Base-by-base conservation (phyloP, 179 eudicot species). In the Actinidia polygama region DNA sequence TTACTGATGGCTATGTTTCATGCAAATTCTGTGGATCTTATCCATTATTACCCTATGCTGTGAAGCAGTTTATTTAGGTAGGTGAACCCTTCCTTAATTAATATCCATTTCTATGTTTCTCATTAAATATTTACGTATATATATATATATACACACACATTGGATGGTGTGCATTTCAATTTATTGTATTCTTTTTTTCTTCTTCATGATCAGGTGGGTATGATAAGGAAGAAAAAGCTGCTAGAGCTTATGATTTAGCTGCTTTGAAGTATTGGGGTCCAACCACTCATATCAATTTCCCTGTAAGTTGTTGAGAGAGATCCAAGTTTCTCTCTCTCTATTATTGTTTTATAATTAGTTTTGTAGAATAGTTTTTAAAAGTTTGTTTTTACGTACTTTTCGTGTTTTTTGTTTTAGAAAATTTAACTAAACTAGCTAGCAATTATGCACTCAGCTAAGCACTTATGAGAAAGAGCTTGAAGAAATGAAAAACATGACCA, bases 401-500 rank as follows among this genome's bases (percentile, higher is more conserved):
- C 44, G 0, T 40, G 16, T 67, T 67, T 26, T 26, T 9, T 26
- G 3, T 30, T 6, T 36, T 53, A 8, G 3, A 53, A 53, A 53
- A 46, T 7, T 44, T 7, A 77, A 40, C 30, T 57, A 18, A 26
- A 30, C 46, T 53, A 1, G 11, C 26, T 23, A 19, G 11, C 26
- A 19, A 19, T 10, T 72, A 11, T 9, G 18, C 36, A 36, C 10
- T 73, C 87, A 94, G 98, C 75, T 93, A 50, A 91, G 87, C 76
- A 84, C 73, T 18, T 94, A 94, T 73, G 92, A 87, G 80, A 90
- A 90, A 84, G 98, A 94, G 77, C 89, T 94, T 24, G 94, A 90
- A 59, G 92, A 91, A 64, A 94, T 93, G 98, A 87, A 94, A 83
- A 87, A 86, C 87, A 91, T 94, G 98, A 89, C 64, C 57, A 85